A percentile compares a stretch with the other conserved stretches of the same genome.
Conservation (phyloP, 1,284 basidiomycete species). For the Sutorius eximius region DNA sequence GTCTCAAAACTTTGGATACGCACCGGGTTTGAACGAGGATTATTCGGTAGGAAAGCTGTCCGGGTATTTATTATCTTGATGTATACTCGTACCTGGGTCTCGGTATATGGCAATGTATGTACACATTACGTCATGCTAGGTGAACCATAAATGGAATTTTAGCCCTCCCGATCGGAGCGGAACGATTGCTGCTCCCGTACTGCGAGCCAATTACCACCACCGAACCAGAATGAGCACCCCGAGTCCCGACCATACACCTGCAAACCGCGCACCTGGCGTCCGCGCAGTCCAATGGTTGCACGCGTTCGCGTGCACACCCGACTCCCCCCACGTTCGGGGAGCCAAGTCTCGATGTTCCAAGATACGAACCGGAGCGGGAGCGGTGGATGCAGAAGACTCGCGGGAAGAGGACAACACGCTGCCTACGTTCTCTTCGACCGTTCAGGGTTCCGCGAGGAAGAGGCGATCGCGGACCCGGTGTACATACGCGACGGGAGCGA, state of each 20-base stretch:
- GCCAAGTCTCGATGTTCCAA: neutral
- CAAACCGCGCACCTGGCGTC: neutral
- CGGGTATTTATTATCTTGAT: too few species aligned
- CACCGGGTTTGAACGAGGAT: too few species aligned
- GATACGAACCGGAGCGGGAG: too few species aligned
- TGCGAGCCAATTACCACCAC: too few species aligned
- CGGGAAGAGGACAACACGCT: neutral
- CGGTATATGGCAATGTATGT: too few species aligned
- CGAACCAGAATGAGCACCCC: neutral
- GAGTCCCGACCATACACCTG: neutral
- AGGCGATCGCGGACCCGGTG: neutral
- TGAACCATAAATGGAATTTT: too few species aligned
- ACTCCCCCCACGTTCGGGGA: neutral
- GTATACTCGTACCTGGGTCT: too few species aligned
- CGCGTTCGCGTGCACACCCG: slow-evolving; percentile 14
- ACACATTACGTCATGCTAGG: too few species aligned
- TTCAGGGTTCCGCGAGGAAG: neutral
- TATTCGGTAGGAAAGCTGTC: too few species aligned
- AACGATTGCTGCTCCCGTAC: too few species aligned
- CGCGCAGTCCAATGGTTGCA: slow-evolving; percentile 7
- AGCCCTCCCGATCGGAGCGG: too few species aligned
- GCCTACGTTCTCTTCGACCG: neutral
- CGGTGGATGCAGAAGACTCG: neutral
- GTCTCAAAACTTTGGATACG: too few species aligned
- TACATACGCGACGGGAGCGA: neutral